Evolutionary conservation across 2,329 filamentous ascomycete species (phyloP).

Genomic region (Corynespora cassiicola): DNA sequence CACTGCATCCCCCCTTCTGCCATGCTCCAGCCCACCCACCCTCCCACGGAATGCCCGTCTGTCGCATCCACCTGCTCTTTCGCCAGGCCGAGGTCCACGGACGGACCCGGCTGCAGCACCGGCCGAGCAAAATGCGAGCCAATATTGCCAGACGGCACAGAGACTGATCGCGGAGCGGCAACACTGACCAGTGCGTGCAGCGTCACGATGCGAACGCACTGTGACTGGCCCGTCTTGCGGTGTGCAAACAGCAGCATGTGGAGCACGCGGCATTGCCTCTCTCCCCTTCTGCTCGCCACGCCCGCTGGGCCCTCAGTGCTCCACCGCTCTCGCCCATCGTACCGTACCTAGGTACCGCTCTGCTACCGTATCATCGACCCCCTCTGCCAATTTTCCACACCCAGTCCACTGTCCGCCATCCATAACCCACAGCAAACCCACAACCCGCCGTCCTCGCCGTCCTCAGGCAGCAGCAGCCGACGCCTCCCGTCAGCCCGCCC

Average conservation of each 20-base stretch:
- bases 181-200: constrained; percentile 30
- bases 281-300: too few relatives aligned
- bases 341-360: too few relatives aligned
- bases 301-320: too few relatives aligned
- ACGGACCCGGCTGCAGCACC: constrained; percentile 26
- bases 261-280: too few relatives aligned
- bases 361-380: too few relatives aligned
- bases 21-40: neutral
- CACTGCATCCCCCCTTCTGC: neutral
- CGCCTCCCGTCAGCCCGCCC: constrained; percentile 8
- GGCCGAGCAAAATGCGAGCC: constrained; percentile 34
- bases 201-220: constrained; percentile 26
- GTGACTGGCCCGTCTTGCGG: constrained; percentile 20
- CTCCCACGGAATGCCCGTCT: too few relatives aligned
- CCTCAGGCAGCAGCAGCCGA: neutral
- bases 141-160: constrained; percentile 45
- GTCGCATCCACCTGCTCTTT: too few relatives aligned
- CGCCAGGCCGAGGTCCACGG: neutral
- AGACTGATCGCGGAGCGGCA: too few relatives aligned
- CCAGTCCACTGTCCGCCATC: too few relatives aligned
- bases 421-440: too few relatives aligned
- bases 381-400: too few relatives aligned
- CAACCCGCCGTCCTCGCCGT: constrained; percentile 4
- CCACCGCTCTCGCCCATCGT: too few relatives aligned
- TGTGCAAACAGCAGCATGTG: constrained; percentile 25